Evolutionary conservation across 2,329 filamentous ascomycete species (phyloP).

Genomic region (Sarocladiaceae sp.): DNA sequence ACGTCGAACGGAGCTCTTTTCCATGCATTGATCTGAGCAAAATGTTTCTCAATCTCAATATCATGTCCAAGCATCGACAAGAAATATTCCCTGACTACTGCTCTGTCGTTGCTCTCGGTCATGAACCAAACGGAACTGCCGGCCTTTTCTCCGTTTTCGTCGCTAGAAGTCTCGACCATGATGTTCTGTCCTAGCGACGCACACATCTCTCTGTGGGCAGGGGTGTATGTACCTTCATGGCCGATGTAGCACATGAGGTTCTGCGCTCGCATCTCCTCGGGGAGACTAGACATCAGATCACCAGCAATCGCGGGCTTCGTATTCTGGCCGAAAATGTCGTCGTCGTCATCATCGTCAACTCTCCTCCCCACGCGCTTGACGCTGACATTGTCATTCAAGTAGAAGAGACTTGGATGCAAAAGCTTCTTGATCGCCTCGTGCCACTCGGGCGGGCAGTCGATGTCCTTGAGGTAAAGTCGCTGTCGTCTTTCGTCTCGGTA

Average conservation of each 20-base stretch:
- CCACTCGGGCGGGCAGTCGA: constrained; percentile 89
- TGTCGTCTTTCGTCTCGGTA: constrained; percentile 76
- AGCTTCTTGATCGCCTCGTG: constrained; percentile 68
- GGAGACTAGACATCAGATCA: constrained; percentile 91
- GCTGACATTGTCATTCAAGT: constrained; percentile 74
- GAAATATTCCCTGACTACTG: constrained; percentile 89
- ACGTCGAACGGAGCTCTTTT: constrained; percentile 90
- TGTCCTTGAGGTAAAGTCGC: constrained; percentile 91
- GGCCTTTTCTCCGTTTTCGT: constrained; percentile 66
- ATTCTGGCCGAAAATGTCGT: constrained; percentile 39
- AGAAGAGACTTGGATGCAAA: constrained; percentile 79
- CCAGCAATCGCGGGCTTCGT: constrained; percentile 66
- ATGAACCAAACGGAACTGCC: constrained; percentile 98
- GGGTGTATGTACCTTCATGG: constrained; percentile 94
- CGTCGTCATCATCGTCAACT: constrained; percentile 18
- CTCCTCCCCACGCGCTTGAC: constrained; percentile 12
- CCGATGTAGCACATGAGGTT: constrained; percentile 99
- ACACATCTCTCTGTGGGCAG: constrained; percentile 95
- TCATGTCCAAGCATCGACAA: constrained; percentile 89
- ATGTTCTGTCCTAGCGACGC: constrained; percentile 94
- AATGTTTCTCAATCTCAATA: constrained; percentile 94
- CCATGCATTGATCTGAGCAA: constrained; percentile 93
- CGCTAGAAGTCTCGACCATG: constrained; percentile 85
- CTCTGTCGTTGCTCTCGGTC: constrained; percentile 90
- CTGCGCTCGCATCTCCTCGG: constrained; percentile 79